Evolutionary conservation across 352 stramenopile genomes (phyloP).

Genomic region (Phytophthora meadii): DNA sequence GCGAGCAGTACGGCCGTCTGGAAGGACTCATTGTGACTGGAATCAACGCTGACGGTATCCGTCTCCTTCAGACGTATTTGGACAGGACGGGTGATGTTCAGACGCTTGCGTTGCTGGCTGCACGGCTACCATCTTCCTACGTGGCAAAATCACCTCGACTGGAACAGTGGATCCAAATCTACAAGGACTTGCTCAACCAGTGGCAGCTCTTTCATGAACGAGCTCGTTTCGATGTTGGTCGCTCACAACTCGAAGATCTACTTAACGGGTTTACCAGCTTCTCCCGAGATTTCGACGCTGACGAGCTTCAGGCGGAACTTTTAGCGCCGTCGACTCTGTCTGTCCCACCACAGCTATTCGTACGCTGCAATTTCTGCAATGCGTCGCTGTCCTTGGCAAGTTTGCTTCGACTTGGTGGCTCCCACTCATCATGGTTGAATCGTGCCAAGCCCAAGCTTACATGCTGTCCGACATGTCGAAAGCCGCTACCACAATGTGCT

Average conservation of each 20-base stretch:
- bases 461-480: slow-evolving; percentile 93
- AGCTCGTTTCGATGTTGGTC: slow-evolving; percentile 93
- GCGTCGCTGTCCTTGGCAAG: slow-evolving; percentile 89
- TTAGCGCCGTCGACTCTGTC: slow-evolving; percentile 56
- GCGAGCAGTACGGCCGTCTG: slow-evolving; percentile 82
- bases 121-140: slow-evolving; percentile 61
- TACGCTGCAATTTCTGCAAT: slow-evolving; percentile 96
- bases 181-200: slow-evolving; percentile 93
- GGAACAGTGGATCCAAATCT: slow-evolving; percentile 91
- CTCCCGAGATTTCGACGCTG: slow-evolving; percentile 50
- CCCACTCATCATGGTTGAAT: slow-evolving; percentile 89
- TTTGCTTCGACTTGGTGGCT: slow-evolving; percentile 89
- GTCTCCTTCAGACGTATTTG: slow-evolving; percentile 92
- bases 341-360: slow-evolving; percentile 90
- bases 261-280: slow-evolving; percentile 81
- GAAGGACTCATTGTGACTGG: slow-evolving; percentile 93
- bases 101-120: slow-evolving; percentile 88
- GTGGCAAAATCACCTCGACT: slow-evolving; percentile 68
- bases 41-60: slow-evolving; percentile 81
- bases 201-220: slow-evolving; percentile 95
- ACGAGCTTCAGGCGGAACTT: slow-evolving; percentile 57
- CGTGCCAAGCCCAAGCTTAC: slow-evolving; percentile 91
- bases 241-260: slow-evolving; percentile 88
- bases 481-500: slow-evolving; percentile 93
- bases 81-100: slow-evolving; percentile 92